These are phyloP conservation scores for Coffea canephora DNA, from an alignment of 257 asterid genomes.

Conservation along the genomic window DNA sequence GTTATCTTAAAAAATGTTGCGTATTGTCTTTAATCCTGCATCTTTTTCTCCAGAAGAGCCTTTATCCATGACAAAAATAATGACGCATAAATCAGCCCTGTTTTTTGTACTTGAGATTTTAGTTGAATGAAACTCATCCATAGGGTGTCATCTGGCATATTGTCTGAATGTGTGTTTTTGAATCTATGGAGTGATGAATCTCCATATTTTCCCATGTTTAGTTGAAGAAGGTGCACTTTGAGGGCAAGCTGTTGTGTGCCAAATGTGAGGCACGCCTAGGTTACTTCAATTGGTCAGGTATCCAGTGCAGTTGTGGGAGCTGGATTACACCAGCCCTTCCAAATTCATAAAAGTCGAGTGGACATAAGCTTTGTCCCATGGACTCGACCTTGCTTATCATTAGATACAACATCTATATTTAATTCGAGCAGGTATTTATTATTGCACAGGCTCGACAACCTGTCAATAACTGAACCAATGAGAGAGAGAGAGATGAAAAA, in stretches of 20 bases:
- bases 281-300: slow-evolving; percentile 95
- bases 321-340: slow-evolving; percentile 97
- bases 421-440: too few species aligned
- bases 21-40: neutral
- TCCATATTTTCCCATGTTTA: slow-evolving; percentile 10
- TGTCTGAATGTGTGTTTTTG: neutral
- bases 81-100: neutral
- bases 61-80: neutral
- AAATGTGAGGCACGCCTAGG: slow-evolving; percentile 91
- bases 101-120: neutral
- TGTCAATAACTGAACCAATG: too few species aligned
- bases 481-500: too few species aligned
- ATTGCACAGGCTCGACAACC: too few species aligned
- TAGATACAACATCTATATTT: too few species aligned
- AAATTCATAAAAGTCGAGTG: slow-evolving; percentile 89
- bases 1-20: slow-evolving; percentile 5
- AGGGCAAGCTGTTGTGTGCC: slow-evolving; percentile 77
- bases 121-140: neutral
- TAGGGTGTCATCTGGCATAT: neutral
- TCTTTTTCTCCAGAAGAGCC: neutral
- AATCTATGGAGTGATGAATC: neutral
- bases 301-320: slow-evolving; percentile 97
- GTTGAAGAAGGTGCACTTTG: slow-evolving; percentile 83
- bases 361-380: slow-evolving; percentile 49
- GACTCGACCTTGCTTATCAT: too few species aligned